Evolutionary conservation across 768 basidiomycete genomes (phyloP), one percentile per base, ranked within the genome.

Genomic region (Trametes sanguinea): DNA sequence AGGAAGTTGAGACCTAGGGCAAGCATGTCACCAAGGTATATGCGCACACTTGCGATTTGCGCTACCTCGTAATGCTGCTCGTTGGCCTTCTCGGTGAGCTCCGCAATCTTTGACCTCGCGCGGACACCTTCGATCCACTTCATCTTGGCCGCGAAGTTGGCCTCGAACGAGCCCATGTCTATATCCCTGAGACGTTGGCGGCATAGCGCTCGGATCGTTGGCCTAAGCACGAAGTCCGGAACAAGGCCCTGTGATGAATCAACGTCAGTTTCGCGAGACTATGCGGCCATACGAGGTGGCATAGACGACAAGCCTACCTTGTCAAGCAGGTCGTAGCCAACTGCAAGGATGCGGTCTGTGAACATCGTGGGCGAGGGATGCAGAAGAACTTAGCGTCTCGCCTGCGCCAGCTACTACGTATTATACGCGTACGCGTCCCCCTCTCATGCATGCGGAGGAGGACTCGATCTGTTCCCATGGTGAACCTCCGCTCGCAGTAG

Each of bases 11-110:
- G 7, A 87, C 82, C 85, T 85, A 43, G n/a, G 22, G 6, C 33
- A 11, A 4, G 8, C 32, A 13, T 16, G 45, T 46, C 40, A 27
- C 43, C 35, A 6, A 11, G 11, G 6, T 37, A 37, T 27, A 11
- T n/a, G 14, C 3, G n/a, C 6, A 50, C 11, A 47, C 3, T 17
- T 3, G 33, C 10, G 16, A 71, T 72, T n/a, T 43, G 42, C 7
- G 13, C 65, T 59, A 86, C 87, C 76, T 90, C 87, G 71, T 90
- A 90, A 67, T 90, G 87, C 71, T 89, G 88, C 68, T 89, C 85
- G 64, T 90, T 90, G 17, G 87, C 88, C 68, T 86, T 86, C 42
- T 84, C 80, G 0, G 87, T 81, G 10, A 82, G 77, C 61, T 83
- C 85, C 3, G 87, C 87, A 61, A 89, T 88, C 32, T 76, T 79